Conservation (phyloP, 2,329 filamentous ascomycete genomes). For the Neurospora crassa region DNA sequence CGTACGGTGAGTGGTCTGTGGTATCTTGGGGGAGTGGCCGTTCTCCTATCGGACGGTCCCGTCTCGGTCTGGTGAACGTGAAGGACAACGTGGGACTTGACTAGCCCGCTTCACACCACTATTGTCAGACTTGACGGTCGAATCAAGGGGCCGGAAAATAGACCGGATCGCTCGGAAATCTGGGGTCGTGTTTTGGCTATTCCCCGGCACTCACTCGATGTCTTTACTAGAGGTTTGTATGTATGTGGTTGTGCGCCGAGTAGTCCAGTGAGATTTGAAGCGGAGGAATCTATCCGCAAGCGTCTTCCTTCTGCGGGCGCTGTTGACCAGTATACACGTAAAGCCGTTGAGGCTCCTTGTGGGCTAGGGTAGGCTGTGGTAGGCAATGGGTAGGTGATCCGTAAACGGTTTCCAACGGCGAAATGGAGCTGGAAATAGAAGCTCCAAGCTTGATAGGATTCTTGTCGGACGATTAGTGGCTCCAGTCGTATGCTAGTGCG, state of each 20-base stretch:
- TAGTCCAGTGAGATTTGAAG: neutral
- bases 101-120: neutral
- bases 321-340: neutral
- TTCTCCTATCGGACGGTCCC: neutral
- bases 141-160: neutral
- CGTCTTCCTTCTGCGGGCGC: neutral
- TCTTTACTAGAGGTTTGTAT: neutral
- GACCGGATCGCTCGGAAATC: neutral
- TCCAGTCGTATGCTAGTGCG: neutral
- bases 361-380: neutral
- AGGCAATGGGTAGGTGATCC: neutral
- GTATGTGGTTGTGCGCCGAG: neutral
- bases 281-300: neutral
- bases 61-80: neutral
- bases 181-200: neutral
- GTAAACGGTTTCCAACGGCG: neutral
- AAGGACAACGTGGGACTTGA: neutral
- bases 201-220: neutral
- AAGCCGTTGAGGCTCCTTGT: neutral
- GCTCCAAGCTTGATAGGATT: neutral
- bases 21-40: neutral
- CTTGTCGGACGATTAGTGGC: neutral
- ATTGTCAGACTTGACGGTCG: neutral
- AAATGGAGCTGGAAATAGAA: neutral
- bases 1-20: neutral